Conservation (phyloP, 345 rosid species). For the Heritiera littoralis region DNA sequence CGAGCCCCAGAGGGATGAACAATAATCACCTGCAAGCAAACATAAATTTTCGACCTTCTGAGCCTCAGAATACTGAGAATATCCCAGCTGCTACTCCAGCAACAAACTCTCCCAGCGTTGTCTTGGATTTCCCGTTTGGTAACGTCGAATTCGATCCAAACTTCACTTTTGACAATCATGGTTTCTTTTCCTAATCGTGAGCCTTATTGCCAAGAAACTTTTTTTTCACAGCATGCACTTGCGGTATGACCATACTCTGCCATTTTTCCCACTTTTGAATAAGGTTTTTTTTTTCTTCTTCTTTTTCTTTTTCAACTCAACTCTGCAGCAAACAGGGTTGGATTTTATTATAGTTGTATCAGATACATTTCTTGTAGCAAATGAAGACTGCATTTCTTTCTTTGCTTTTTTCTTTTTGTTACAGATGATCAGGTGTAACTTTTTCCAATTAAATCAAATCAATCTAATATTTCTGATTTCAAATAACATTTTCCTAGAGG, state of each 20-base stretch:
- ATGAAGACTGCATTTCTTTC: neutral
- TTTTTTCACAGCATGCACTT: neutral
- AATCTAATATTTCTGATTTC: neutral
- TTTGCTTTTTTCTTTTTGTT: neutral
- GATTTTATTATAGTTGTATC: neutral
- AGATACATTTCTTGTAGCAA: neutral
- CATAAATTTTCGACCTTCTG: conserved; percentile 27
- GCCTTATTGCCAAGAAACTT: neutral
- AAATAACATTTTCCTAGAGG: neutral
- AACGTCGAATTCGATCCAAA: conserved; percentile 41
- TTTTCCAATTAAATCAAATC: neutral
- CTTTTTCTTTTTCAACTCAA: neutral
- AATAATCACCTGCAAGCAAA: conserved; percentile 15
- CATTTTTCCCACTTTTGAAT: neutral
- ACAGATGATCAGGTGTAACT: neutral
- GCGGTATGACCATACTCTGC: neutral
- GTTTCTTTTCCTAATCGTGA: conserved; percentile 28
- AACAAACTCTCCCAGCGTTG: conserved; percentile 44
- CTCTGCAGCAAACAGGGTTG: neutral
- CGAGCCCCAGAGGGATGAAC: conserved; percentile 11
- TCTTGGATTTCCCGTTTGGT: conserved; percentile 43
- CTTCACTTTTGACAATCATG: conserved; percentile 39
- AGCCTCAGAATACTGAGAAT: conserved; percentile 20
- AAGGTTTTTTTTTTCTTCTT: neutral
- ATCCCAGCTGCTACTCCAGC: conserved; percentile 34